Evolutionary conservation across 331 rosid genomes (phyloP).

Genomic region (Prunus yedoensis): DNA sequence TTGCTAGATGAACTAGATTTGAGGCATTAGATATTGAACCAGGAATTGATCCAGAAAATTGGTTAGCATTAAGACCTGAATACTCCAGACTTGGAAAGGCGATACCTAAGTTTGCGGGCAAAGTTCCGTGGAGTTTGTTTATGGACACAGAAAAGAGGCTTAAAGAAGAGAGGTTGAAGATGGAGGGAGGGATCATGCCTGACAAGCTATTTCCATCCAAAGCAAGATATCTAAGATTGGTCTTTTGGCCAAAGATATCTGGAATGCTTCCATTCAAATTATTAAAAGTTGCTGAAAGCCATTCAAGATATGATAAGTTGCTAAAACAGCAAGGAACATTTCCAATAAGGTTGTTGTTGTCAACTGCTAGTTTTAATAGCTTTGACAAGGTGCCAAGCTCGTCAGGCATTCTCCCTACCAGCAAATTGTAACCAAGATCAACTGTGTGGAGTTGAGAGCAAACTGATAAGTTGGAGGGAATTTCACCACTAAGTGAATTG

Average conservation of each 20-base stretch:
- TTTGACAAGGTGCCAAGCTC: background rate
- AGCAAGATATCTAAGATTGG: background rate
- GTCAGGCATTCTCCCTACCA: background rate
- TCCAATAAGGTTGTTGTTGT: background rate
- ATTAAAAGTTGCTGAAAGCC: fast-evolving
- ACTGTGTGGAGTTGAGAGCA: background rate
- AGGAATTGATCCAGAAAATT: background rate
- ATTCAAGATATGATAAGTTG: background rate
- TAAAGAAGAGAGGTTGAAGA: background rate
- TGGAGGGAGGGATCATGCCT: background rate
- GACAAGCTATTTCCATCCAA: background rate
- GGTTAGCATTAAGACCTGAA: fast-evolving
- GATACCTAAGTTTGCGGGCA: background rate
- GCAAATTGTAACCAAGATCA: fast-evolving
- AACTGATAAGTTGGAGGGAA: background rate
- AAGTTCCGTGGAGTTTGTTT: background rate
- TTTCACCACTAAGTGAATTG: background rate
- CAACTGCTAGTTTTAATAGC: background rate
- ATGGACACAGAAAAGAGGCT: background rate
- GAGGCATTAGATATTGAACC: slow-evolving; percentile 14
- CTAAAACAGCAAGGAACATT: background rate
- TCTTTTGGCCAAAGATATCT: background rate
- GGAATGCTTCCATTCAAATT: background rate
- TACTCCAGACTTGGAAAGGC: background rate
- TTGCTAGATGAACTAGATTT: background rate